A percentile compares a stretch with the other conserved stretches of the same genome.
These are phyloP conservation scores for Papiliotrema terrestris DNA, from an alignment of 1,284 basidiomycete species.

Conservation along the genomic window DNA sequence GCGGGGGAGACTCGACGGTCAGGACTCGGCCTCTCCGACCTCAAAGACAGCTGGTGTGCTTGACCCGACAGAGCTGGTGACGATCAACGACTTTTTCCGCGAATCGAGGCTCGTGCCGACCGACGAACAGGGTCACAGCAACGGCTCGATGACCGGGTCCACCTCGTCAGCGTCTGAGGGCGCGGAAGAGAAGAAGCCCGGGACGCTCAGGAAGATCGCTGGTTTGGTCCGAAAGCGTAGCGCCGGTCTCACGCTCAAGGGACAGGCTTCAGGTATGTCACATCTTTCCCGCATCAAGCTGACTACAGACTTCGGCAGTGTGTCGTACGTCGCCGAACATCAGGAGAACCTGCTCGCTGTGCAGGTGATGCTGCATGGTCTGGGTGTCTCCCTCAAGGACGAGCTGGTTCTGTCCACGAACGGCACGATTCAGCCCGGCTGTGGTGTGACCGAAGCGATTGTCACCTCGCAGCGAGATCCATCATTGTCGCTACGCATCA, in stretches of 20 bases:
- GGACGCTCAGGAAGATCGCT: conserved; percentile 20
- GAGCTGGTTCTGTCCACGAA: conserved; percentile 29
- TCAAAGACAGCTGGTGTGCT: conserved; percentile 7
- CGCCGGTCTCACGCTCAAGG: conserved; percentile 15
- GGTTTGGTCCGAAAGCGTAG: conserved; percentile 23
- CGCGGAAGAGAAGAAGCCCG: neutral
- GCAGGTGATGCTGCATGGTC: conserved; percentile 58
- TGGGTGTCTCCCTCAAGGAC: conserved; percentile 17
- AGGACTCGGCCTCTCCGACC: conserved; percentile 27
- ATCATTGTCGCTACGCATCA: conserved; percentile 59
- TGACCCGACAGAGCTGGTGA: conserved; percentile 29
- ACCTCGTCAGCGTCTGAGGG: conserved; percentile 6
- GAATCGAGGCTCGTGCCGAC: neutral
- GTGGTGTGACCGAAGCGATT: conserved; percentile 56
- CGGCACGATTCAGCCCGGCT: conserved; percentile 33
- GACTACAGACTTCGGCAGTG: conserved; percentile 12
- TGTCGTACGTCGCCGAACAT: conserved; percentile 69
- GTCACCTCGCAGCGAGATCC: conserved; percentile 61
- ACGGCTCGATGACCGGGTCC: too few relatives aligned
- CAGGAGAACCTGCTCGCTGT: conserved; percentile 76
- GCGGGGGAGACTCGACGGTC: conserved; percentile 16
- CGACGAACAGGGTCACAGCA: conserved; percentile 10
- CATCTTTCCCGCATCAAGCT: neutral
- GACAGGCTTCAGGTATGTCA: neutral
- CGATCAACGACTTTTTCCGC: conserved; percentile 26